Percentiles rank a stretch among this genome's conserved stretches.
phyloP scores from a whole-genome alignment of 2,329 filamentous ascomycete genomes.

The Emergomyces orientalis region DNA sequence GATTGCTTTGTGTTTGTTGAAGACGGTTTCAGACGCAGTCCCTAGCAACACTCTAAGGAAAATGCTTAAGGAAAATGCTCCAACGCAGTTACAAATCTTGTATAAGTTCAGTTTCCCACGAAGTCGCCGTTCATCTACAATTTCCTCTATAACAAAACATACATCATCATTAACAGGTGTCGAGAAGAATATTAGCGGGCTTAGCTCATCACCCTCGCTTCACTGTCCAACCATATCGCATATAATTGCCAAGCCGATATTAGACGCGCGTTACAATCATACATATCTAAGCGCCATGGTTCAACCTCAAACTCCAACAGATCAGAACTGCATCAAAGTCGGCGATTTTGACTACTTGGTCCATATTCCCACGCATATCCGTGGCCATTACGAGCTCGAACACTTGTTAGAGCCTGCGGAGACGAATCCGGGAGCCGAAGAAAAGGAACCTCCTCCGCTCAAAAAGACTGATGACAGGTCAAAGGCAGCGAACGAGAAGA shows the following conservation, averaged over 20 bases:
- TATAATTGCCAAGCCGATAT: neutral
- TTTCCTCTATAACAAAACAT: neutral
- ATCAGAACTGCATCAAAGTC: neutral
- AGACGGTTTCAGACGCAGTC: neutral
- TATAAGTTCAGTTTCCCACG: neutral
- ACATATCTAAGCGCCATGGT: neutral
- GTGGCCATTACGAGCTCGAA: neutral
- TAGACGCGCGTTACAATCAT: conserved; percentile 5
- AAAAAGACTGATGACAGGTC: neutral
- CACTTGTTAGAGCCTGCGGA: neutral
- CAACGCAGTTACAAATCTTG: neutral
- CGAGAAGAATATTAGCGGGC: neutral
- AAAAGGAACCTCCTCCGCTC: neutral
- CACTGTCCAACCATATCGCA: neutral
- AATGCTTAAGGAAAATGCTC: neutral
- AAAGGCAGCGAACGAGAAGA: neutral
- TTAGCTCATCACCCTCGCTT: conserved; percentile 1
- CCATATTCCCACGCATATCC: neutral
- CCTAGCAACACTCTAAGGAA: neutral
- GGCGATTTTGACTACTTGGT: conserved; percentile 1
- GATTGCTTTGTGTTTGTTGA: neutral
- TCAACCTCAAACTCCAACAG: neutral
- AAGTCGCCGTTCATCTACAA: neutral
- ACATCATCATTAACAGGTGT: neutral
- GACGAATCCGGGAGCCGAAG: neutral